These are phyloP conservation scores for Annulohypoxylon nitens DNA, from an alignment of 495 filamentous ascomycete species.

Conservation along the genomic window DNA sequence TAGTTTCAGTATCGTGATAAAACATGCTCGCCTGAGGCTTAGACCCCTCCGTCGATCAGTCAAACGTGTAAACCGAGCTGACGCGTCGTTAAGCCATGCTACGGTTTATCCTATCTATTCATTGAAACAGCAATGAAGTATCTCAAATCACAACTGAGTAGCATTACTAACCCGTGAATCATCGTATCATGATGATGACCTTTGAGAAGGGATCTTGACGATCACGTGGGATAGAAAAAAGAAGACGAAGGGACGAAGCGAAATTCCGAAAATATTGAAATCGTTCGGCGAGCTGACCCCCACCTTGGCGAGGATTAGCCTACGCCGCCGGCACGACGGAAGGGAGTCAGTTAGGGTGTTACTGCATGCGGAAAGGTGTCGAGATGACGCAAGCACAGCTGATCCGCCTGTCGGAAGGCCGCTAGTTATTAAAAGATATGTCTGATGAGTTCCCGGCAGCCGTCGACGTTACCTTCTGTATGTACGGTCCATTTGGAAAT, in stretches of 20 bases:
- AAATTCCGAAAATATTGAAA: conserved; percentile 39
- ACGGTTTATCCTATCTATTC: neutral
- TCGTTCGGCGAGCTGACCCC: conserved; percentile 24
- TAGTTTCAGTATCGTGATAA: conserved; percentile 6
- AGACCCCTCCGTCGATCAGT: conserved; percentile 12
- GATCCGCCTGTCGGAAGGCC: conserved; percentile 19
- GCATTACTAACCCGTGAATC: conserved; percentile 24
- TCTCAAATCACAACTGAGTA: neutral
- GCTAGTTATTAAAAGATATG: conserved; percentile 30
- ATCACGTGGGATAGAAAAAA: conserved; percentile 29
- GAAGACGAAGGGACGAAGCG: conserved; percentile 7
- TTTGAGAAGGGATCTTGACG: conserved; percentile 4
- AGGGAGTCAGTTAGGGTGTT: conserved; percentile 23
- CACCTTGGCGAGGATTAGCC: conserved; percentile 41
- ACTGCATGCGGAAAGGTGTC: conserved; percentile 34
- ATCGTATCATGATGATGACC: neutral
- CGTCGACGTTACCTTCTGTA: conserved; percentile 26
- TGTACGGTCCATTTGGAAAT: conserved; percentile 41
- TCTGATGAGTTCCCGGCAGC: conserved; percentile 29
- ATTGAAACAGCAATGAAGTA: neutral
- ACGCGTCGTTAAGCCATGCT: neutral
- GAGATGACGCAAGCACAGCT: conserved; percentile 40
- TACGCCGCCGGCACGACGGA: conserved; percentile 40
- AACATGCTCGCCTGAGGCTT: neutral
- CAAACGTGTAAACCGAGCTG: neutral